phyloP scores from a whole-genome alignment of 2,329 filamentous ascomycete genomes.

The Calycina marina region DNA sequence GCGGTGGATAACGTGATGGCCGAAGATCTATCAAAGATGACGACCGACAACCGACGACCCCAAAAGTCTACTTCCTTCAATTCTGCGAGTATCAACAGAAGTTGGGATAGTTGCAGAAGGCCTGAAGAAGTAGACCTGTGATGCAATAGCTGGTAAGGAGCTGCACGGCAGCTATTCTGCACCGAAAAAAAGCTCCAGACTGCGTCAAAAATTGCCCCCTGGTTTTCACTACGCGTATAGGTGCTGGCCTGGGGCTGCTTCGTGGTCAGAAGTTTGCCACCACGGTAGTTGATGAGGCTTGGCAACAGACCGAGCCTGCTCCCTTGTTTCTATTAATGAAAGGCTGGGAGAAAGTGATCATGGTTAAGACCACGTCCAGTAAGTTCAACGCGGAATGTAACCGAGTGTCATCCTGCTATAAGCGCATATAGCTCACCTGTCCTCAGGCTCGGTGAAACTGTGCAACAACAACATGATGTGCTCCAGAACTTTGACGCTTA shows the following conservation, averaged over 20 bases:
- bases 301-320: slow-evolving; percentile 30
- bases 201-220: slow-evolving; percentile 24
- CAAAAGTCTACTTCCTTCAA: too few relatives aligned
- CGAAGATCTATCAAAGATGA: slow-evolving; percentile 3
- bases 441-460: too few relatives aligned
- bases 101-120: slow-evolving; percentile 4
- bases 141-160: slow-evolving; percentile 18
- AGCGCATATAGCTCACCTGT: too few relatives aligned
- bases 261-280: slow-evolving; percentile 22
- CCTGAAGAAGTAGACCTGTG: slow-evolving; percentile 5
- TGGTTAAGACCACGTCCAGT: neutral
- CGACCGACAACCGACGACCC: too few relatives aligned
- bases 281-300: slow-evolving; percentile 32
- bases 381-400: too few relatives aligned
- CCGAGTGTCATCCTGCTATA: too few relatives aligned
- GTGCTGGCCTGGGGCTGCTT: slow-evolving; percentile 28
- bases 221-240: slow-evolving; percentile 32
- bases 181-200: slow-evolving; percentile 25
- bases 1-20: slow-evolving; percentile 6
- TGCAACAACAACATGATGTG: slow-evolving; percentile 22
- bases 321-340: slow-evolving; percentile 28
- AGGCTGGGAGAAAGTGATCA: slow-evolving; percentile 23
- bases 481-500: slow-evolving; percentile 4
- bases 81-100: neutral
- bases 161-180: slow-evolving; percentile 18